Evolutionary conservation across 1,284 basidiomycete species (phyloP).

Genomic region (Ustilago loliicola): DNA sequence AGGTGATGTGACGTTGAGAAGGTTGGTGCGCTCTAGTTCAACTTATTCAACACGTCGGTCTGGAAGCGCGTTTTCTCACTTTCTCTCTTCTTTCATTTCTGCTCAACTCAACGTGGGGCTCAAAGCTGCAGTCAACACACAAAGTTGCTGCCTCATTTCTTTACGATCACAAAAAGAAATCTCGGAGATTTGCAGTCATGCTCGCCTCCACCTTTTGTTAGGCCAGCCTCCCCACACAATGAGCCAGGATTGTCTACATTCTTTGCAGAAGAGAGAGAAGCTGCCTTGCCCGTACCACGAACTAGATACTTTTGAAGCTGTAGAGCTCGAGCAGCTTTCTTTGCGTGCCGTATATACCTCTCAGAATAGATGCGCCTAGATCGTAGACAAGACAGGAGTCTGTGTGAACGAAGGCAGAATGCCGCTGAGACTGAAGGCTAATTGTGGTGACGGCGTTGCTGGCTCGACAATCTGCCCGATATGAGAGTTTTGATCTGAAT

Average conservation of each 20-base stretch:
- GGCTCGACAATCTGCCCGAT: no score
- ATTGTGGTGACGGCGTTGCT: no score
- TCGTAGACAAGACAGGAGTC: no score
- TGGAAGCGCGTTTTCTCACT: conserved; percentile 10
- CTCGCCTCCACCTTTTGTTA: conserved; percentile 25
- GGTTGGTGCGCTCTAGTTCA: conserved; percentile 1
- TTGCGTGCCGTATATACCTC: no score
- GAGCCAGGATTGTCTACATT: neutral
- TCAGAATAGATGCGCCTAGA: no score
- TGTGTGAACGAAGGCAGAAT: no score
- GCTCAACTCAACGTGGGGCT: neutral
- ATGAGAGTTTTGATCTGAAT: no score
- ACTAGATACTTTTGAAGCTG: no score
- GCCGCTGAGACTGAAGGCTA: no score
- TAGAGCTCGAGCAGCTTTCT: no score
- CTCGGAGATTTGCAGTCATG: neutral
- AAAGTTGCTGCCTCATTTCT: neutral
- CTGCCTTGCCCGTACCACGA: no score
- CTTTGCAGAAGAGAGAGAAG: no score
- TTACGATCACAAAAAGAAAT: conserved; percentile 1
- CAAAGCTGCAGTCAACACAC: conserved; percentile 5
- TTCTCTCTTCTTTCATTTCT: neutral
- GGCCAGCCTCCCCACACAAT: neutral
- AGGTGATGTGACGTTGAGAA: conserved; percentile 9
- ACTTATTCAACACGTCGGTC: conserved; percentile 13